Evolutionary conservation across 768 basidiomycete genomes (phyloP), one percentile per base, ranked within the genome.

Genomic region (Xerocomellus intermedius): DNA sequence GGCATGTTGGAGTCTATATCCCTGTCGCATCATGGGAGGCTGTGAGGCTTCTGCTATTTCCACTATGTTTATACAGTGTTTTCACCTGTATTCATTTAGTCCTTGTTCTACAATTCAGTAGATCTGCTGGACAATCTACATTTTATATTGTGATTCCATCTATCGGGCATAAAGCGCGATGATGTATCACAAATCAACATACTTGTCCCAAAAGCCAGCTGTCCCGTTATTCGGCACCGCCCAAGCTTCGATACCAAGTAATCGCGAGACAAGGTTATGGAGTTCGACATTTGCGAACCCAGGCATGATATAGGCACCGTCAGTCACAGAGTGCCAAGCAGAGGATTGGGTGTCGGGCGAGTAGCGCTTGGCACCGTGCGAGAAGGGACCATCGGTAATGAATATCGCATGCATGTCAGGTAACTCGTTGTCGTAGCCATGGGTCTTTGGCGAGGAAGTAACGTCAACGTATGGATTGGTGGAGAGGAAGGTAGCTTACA

Each of bases 341-440:
- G 59, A 57, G 12, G 64, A 4, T 48, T 60, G 44, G 22, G 44
- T 14, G 36, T 59, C 54, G 6, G 51, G 2, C 3, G 54, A 44
- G 28, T 38, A 79, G 57, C 81, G 75, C 69, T 92, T 94, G 49
- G 84, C 78, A 41, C 82, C 79, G 10, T 82, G 72, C 14, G 88
- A 84, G 69, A 94, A 94, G 0, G 94, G 94, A 2, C 94, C 94
- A 65, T 94, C 91, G 10, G 91, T 92, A 54, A 96, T 86, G 70
- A 96, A 95, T 67, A 92, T 86, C 2, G 93, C 93, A 48, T 85
- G 83, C 94, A 96, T 96, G 7, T 86, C 76, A 10, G 75, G 63
- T 38, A 85, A 82, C n/a, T 79, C 69, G 60, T 94, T 94, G 68
- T 95, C 93, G 65, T 94, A 97, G 7, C 94, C 94, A 62, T 97